Conservation (phyloP, 2,329 filamentous ascomycete species). For the Talaromyces sp. region DNA sequence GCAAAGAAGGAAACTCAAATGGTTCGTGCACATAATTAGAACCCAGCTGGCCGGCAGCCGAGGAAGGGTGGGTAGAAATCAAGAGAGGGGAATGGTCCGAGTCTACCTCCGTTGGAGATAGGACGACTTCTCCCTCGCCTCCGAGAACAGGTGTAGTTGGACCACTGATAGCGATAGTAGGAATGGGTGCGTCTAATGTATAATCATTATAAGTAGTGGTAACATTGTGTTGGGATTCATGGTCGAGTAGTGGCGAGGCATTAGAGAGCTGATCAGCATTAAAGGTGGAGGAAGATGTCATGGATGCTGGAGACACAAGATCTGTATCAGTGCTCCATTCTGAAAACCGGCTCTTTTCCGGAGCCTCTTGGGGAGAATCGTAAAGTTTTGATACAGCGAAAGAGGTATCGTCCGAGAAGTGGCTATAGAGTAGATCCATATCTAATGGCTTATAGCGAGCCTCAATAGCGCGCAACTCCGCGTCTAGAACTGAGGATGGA, state of each 20-base stretch:
- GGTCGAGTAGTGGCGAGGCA: neutral
- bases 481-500: constrained; percentile 45
- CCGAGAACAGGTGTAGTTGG: constrained; percentile 38
- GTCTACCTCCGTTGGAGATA: constrained; percentile 21
- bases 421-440: constrained; percentile 35
- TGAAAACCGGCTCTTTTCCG: constrained; percentile 38
- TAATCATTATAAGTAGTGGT: neutral
- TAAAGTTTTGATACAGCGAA: constrained; percentile 28
- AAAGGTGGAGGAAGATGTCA: constrained; percentile 35
- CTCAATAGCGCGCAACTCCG: constrained; percentile 36
- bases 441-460: constrained; percentile 32
- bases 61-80: constrained; percentile 11
- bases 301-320: constrained; percentile 33
- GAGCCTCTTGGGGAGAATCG: constrained; percentile 24
- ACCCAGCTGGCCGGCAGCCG: constrained; percentile 23
- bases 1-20: constrained; percentile 31
- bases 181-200: constrained; percentile 21
- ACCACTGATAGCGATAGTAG: constrained; percentile 24
- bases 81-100: constrained; percentile 13
- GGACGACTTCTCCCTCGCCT: constrained; percentile 28
- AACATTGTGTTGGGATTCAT: neutral
- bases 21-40: constrained; percentile 22
- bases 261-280: constrained; percentile 19
- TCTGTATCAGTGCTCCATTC: constrained; percentile 41
- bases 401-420: constrained; percentile 41